Base-by-base conservation (phyloP, 2,329 filamentous ascomycete species). In the Neopestalotiopsis sp. region DNA sequence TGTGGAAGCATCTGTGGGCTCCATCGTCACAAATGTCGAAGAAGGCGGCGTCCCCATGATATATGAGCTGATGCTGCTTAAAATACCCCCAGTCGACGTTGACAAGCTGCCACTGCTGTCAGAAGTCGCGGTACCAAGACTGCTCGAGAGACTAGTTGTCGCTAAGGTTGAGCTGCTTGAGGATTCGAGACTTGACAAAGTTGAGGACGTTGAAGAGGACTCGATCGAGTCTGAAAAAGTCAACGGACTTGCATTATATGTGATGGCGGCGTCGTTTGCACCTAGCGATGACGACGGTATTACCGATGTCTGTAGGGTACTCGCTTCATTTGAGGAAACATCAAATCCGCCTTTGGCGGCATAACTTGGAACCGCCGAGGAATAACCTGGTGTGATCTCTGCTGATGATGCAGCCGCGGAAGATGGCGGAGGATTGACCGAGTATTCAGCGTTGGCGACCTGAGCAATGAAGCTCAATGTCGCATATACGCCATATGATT, bases 61-160 rank as follows among this genome's bases (percentile, higher is more conserved):
- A 4, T 70, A 64, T 9, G 76, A 78, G 67, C 77, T 78, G 38
- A 78, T 24, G 65, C 75, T 78, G 64, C 76, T 78, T 28, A 76
- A 64, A 12, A 77, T 65, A 4, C 75, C 76, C 17, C 72, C 66
- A 10, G 72, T 71, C 28, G 68, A 68, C 20, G 68, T 57, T 9
- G 38, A 32, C 7, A 32, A 45, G 20, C 32, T 59, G 34, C 20
- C 24, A 7, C 20, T 24, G 13, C 28, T 49, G 60, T 20, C 62
- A 24, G n/a, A 14, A 32, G 14, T 45, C 5, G 52, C 5, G 6
- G 30, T 58, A 10, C 10, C 63, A 17, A 65, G 14, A 30, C 14
- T 13, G 49, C 42, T 38, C 9, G 59, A 24, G 4, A 65, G 14
- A 52, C 4, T 28, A 24, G 24, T 17, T 10, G n/a, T 59, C 0